Base-by-base conservation (phyloP, 805 yeast species). In the Saccharomyces eubayanus region DNA sequence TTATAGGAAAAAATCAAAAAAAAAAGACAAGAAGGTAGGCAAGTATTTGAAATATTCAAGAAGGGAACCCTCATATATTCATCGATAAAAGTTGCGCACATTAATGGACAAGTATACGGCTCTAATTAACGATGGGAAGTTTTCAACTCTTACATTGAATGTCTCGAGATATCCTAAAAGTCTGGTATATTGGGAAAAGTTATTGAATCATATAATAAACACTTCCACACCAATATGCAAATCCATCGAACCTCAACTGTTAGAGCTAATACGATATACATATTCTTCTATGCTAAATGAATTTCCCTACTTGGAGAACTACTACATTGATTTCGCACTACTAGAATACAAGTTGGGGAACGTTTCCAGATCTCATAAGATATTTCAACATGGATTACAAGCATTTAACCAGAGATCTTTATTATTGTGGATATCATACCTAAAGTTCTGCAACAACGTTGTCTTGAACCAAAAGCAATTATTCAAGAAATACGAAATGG, bases 291-390 rank as follows among this genome's bases (percentile, higher is more conserved):
- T 70, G 58, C 55, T 70, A 1, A 57, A 51, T 10, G 52, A 64
- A 28, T 68, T 70, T 55, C 72, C 72, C 2, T 66, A 55, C 49
- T 50, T 68, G 45, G 73, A 70, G 49, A 68, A 67, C 51, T 70
- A 69, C 51, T 60, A 67, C 41, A 59, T 70, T 36, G 73, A 70
- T 53, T 68, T 62, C 53, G 72, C 71, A 2, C 54, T 69, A 8
- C 62, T 70, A 24, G 69, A 70, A 53, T 69, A 62, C 46, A 67
- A 65, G 46, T 53, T 69, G 31, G 70, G 72, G 6, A 53, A 68
- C 52, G 52, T 68, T 14, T 51, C 59, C 9, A 58, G 57, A 40
- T 57, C 65, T 47, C 68, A 66, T 49, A 53, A 56, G 27, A 61
- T 64, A 11, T 69, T 67, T 49, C 50, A 63, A 24, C 53, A 52